Conservation (phyloP, 805 yeast species). For the Danielozyma ontarioensis region DNA sequence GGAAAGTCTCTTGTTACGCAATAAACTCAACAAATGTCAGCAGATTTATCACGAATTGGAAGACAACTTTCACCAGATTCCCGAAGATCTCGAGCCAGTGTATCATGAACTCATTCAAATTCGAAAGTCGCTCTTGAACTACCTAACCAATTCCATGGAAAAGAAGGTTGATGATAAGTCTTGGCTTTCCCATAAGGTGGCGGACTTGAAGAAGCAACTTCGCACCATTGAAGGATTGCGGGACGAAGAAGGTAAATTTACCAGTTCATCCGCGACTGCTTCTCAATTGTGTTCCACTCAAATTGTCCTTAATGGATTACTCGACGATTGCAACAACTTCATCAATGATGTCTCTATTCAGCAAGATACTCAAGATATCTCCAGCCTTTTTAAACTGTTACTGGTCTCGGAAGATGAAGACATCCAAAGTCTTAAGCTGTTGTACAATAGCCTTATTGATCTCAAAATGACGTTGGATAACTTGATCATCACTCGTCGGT, state of each 20-base stretch:
- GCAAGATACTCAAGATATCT: slow-evolving; percentile 19
- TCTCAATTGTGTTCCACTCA: slow-evolving; percentile 23
- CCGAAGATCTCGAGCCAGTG: slow-evolving; percentile 32
- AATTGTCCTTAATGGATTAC: slow-evolving; percentile 61
- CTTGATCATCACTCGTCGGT: slow-evolving; percentile 83
- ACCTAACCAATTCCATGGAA: slow-evolving; percentile 15
- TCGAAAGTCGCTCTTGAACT: slow-evolving; percentile 48
- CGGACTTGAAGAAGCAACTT: slow-evolving; percentile 17
- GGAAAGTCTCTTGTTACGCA: slow-evolving; percentile 56
- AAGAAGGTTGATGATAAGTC: neutral
- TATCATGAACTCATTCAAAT: slow-evolving; percentile 59
- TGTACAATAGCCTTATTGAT: slow-evolving; percentile 59
- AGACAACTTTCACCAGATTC: slow-evolving; percentile 40
- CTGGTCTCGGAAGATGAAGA: slow-evolving; percentile 14
- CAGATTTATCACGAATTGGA: slow-evolving; percentile 54
- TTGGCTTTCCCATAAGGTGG: slow-evolving; percentile 6
- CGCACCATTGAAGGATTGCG: slow-evolving; percentile 33
- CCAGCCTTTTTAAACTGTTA: slow-evolving; percentile 16
- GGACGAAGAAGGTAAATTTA: slow-evolving; percentile 53
- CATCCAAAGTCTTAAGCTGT: slow-evolving; percentile 33
- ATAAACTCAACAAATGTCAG: slow-evolving; percentile 61
- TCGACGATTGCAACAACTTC: slow-evolving; percentile 79
- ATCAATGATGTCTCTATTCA: slow-evolving; percentile 61
- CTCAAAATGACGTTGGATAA: slow-evolving; percentile 75
- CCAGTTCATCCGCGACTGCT: slow-evolving; percentile 13